Evolutionary conservation across 331 rosid species (phyloP), one percentile per base, ranked within the genome.

Genomic region (Acacia concinna): DNA sequence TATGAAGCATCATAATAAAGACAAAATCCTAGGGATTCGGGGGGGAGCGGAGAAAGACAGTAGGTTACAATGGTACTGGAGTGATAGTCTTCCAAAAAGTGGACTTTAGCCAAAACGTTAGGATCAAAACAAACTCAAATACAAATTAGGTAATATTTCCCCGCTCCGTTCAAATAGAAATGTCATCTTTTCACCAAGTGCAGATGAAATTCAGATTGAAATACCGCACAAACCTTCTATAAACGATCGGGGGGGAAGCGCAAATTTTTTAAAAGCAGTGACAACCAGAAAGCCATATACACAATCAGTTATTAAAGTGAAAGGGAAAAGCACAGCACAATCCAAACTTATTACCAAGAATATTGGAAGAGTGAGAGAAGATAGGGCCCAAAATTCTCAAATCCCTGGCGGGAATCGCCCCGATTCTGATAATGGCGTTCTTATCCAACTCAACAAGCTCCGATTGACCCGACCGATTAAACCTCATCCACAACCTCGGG

Each of bases 321-420:
- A 52, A 11, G 12, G 0, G 18, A 8, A 30, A 13, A n/a, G 31
- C 51, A 23, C 75, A 62, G 37, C 14, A 81, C 10, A 6, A 5
- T 17, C 23, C 38, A 27, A 57, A 41, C 54, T 21, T 17, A 59
- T 44, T 86, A 88, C 87, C 88, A 51, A 89, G 93, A 31, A 89
- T 91, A 70, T 80, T 91, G 41, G 91, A 91, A 65, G 96, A 91
- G 23, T 91, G 88, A n/a, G 93, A 88, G 87, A 91, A 91, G 38
- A 91, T 78, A 62, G 93, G 96, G 68, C 93, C 93, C 72, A 88
- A 85, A 64, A 88, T 85, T 79, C 93, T 85, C 86, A 88, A 79
- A 85, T 90, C 96, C 71, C 91, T 74, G 10, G 90, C 81, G 23
- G 95, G 92, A 82, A 90, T 85, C 62, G 85, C 85, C 21, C 91